Conservation (phyloP, 306 rosid species). For the Cucurbita maxima region DNA sequence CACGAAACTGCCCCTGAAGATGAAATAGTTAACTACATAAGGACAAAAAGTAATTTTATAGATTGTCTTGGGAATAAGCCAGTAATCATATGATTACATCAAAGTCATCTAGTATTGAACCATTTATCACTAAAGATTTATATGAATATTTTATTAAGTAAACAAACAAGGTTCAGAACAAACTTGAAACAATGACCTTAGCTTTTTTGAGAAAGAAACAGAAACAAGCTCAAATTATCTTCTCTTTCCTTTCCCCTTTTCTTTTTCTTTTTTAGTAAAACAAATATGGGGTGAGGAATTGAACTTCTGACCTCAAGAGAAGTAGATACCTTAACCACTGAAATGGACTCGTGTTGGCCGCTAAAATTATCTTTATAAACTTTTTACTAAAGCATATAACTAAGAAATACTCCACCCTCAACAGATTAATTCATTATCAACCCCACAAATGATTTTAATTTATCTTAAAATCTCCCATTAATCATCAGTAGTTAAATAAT, state of each 20-base stretch:
- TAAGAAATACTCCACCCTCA: neutral
- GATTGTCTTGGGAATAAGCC: neutral
- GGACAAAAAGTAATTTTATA: conserved; percentile 1
- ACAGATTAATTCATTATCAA: neutral
- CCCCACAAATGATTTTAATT: neutral
- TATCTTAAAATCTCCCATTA: neutral
- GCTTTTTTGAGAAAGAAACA: neutral
- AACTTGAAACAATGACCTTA: neutral
- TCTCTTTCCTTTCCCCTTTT: neutral
- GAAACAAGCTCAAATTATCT: neutral
- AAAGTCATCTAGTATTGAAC: neutral
- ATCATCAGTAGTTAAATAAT: neutral
- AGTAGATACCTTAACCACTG: neutral
- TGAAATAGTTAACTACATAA: conserved; percentile 13
- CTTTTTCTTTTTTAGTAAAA: neutral
- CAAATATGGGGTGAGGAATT: neutral
- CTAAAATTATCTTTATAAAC: neutral
- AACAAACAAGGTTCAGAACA: neutral
- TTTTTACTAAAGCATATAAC: neutral
- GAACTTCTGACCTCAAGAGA: neutral
- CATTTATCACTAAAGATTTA: neutral
- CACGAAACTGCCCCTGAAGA: conserved; percentile 66
- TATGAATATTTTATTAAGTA: neutral
- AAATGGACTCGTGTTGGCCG: neutral
- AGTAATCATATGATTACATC: neutral